Evolutionary conservation across 2,329 filamentous ascomycete species (phyloP).

Genomic region (Ploettnerulaceae sp.): DNA sequence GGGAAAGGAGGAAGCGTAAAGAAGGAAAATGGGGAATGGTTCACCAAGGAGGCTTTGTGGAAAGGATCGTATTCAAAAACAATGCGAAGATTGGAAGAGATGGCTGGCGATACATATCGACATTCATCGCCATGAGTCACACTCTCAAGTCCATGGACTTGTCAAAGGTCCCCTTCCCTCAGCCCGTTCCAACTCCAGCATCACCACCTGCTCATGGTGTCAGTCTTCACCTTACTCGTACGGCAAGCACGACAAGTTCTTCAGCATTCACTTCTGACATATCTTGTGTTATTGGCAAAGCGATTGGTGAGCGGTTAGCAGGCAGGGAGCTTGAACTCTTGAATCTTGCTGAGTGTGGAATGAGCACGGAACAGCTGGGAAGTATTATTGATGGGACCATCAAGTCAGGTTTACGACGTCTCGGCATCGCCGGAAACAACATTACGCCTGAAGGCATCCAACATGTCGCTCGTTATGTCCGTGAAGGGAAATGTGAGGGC

Average conservation of each 20-base stretch:
- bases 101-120: constrained; percentile 85
- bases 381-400: constrained; percentile 78
- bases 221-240: constrained; percentile 22
- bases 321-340: constrained; percentile 76
- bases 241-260: constrained; percentile 18
- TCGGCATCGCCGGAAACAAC: constrained; percentile 79
- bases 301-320: constrained; percentile 70
- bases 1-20: constrained; percentile 30
- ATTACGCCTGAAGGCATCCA: constrained; percentile 69
- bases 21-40: constrained; percentile 24
- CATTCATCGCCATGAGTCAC: constrained; percentile 87
- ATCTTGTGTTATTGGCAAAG: constrained; percentile 64
- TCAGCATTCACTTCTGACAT: constrained; percentile 35
- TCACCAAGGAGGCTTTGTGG: constrained; percentile 63
- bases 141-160: constrained; percentile 83
- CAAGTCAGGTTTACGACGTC: constrained; percentile 68
- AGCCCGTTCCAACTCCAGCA: constrained; percentile 22
- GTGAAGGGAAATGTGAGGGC: constrained; percentile 74
- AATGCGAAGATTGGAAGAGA: constrained; percentile 78
- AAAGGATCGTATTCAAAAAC: constrained; percentile 83
- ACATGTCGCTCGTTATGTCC: constrained; percentile 72
- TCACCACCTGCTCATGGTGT: constrained; percentile 15
- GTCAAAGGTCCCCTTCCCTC: constrained; percentile 76
- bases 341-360: constrained; percentile 72
- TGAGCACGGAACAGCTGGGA: constrained; percentile 66